Base-by-base conservation (phyloP, 2,329 filamentous ascomycete genomes). In the Huntiella abstrusa region DNA sequence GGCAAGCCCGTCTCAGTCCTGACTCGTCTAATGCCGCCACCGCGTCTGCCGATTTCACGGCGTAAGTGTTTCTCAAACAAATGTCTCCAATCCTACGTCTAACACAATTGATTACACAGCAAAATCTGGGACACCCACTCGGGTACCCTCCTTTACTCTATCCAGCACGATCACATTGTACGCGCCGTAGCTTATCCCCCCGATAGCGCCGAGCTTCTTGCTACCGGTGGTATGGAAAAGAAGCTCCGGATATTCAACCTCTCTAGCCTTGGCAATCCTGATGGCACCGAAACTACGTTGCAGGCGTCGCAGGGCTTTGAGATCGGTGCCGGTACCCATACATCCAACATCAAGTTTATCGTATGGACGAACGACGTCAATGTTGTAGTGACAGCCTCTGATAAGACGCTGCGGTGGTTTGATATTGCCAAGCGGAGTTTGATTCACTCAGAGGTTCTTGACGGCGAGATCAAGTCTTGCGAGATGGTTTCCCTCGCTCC, bases 51-150 rank as follows among this genome's bases (percentile, higher is more conserved):
- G 91, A 98, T 61, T 98, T 98, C 61, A 91, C 85, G 48, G 85
- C 85, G 82, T 87, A 69, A 58, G 79, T 65, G 13, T 16, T 39
- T 10, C 28, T 43, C 28, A 34, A 41, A 41, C 40, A 32, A 13
- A 32, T 32, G 28, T 41, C 15, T n/a, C 6, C 6, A 36, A 36
- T 41, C 47, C 46, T 15, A 38, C 38, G 53, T 58, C 67, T 55
- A 66, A 51, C 34, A 15, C 7, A 13, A 11, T 36, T 13, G 19
- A 7, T 12, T 36, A n/a, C 51, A 52, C 53, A 92, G 85, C 42
- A 95, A 92, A 62, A 80, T 98, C 45, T 98, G 92, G 91, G 86
- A 98, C 57, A 94, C 91, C 0, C 83, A 92, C 57, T 91, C 83
- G 1, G 92, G 92, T 55, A 87, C 95, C 64, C 77, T 83, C 42